These are phyloP conservation scores for Diplocarpon mali DNA, from an alignment of 2,329 filamentous ascomycete species.

Conservation along the genomic window DNA sequence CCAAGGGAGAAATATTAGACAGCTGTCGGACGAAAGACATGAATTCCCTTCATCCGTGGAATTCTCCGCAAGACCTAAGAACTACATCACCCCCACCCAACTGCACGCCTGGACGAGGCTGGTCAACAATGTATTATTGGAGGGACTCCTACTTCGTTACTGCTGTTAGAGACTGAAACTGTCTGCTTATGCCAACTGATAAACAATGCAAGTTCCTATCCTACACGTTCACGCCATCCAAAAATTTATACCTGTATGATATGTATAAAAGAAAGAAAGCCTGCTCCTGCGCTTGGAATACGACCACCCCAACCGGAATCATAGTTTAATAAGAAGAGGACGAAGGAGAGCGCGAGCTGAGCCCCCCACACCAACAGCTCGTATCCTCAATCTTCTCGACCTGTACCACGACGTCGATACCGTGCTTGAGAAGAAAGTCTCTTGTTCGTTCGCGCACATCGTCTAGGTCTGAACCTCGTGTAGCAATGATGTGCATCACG, in stretches of 20 bases:
- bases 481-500: constrained; percentile 76
- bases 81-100: too few species aligned
- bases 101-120: too few species aligned
- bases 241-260: constrained; percentile 1
- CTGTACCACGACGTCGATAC: constrained; percentile 76
- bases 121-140: constrained; percentile 5
- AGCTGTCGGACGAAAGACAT: too few species aligned
- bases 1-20: too few species aligned
- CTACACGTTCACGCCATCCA: constrained; percentile 3
- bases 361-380: constrained; percentile 47
- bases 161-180: constrained; percentile 1
- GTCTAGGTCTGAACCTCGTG: constrained; percentile 60
- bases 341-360: constrained; percentile 4
- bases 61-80: too few species aligned
- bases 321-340: background rate
- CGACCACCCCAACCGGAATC: background rate
- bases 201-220: constrained; percentile 4
- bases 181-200: constrained; percentile 1
- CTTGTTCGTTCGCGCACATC: constrained; percentile 73
- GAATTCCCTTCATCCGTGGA: too few species aligned
- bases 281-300: background rate
- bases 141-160: constrained; percentile 5
- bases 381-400: constrained; percentile 74
- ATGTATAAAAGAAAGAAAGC: background rate
- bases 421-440: constrained; percentile 56